These are phyloP conservation scores for Podaxis carcinomalis DNA, from an alignment of 768 basidiomycete genomes.

Conservation along the genomic window DNA sequence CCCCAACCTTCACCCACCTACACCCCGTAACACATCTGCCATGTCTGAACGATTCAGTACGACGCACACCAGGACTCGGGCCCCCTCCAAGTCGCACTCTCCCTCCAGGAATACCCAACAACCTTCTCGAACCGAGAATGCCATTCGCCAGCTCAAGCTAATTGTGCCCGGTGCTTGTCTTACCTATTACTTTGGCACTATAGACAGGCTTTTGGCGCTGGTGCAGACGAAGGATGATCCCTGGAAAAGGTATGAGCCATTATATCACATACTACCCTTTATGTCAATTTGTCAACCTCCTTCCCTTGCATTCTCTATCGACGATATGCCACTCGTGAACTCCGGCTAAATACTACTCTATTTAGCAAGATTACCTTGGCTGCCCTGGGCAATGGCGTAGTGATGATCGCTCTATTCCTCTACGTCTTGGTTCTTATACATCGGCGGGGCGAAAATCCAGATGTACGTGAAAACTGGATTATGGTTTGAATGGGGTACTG, in stretches of 20 bases:
- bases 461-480: conserved; percentile 35
- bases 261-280: background rate
- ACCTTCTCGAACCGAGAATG: conserved; percentile 39
- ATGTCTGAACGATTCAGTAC: background rate
- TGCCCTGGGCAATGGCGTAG: conserved; percentile 49
- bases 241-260: conserved; percentile 50
- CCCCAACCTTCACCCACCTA: background rate
- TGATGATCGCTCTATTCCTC: conserved; percentile 68
- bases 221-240: conserved; percentile 31
- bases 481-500: background rate
- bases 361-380: conserved; percentile 49
- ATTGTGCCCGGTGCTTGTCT: conserved; percentile 63
- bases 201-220: conserved; percentile 44
- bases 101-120: conserved; percentile 19
- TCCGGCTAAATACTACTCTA: background rate
- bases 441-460: conserved; percentile 61
- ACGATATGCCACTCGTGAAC: background rate
- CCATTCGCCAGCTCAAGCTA: conserved; percentile 68
- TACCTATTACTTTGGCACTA: conserved; percentile 60
- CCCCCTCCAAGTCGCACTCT: background rate
- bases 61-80: background rate
- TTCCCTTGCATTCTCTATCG: background rate
- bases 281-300: conserved; percentile 9
- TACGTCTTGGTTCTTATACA: conserved; percentile 69
- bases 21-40: background rate